Evolutionary conservation across 2,329 filamentous ascomycete species (phyloP), one percentile per base, ranked within the genome.

Genomic region (Stemphylium lycopersici): DNA sequence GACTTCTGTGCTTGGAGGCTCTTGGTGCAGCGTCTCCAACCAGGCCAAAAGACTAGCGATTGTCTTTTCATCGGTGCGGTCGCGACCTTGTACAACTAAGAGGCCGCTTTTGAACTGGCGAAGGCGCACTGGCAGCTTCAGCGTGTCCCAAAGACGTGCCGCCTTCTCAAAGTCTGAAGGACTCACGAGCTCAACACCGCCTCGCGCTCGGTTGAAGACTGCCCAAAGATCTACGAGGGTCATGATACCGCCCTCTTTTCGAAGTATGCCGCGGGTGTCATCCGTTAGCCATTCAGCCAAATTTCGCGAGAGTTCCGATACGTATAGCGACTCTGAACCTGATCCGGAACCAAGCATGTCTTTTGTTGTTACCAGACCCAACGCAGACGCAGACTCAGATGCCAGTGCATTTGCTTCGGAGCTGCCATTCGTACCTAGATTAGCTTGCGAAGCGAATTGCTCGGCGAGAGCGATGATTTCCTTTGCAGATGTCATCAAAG

Each of bases 401-500:
- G 96, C 81, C 2, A 96, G 80, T 7, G 86, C 86, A 63, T 84
- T 90, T 10, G 91, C 87, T 72, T 95, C 91, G 0, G 85, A 82
- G 5, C 82, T 85, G 36, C 70, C 73, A 34, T 75, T 83, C n/a
- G 81, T 83, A 18, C 83, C 84, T 16, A 80, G 77, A 52, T 80
- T 80, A 0, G 81, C 80, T 68, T 93, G 89, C 11, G 86, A 82
- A 1, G 91, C 87, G 65, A 98, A 93, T 13, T 87, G 87, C 75
- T 98, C 93, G 0, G 95, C 95, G 37, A 99, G 86, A 4, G 92
- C 91, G 45, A 98, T 89, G 43, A 99, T 91, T 71, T 99, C 91
- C 72, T 98, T 97, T 4, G 95, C 95, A 3, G 93, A 97, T 3
- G 93, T 91, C 93, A 98, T 99, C 33, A 99, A 81, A 3, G 95